Conservation (phyloP, 345 rosid species). For the Dipteronia dyeriana region DNA sequence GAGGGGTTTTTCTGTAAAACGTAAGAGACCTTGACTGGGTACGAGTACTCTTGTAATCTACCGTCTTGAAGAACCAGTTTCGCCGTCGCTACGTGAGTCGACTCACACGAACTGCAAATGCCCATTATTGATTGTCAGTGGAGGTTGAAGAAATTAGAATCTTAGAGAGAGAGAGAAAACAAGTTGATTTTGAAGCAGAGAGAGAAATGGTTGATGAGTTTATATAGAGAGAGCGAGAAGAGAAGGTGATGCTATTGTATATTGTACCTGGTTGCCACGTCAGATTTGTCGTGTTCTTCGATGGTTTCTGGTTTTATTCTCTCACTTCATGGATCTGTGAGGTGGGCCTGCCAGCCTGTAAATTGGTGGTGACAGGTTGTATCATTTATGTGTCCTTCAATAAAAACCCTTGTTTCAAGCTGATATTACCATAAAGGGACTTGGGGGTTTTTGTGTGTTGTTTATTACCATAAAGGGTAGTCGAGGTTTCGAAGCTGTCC, state of each 20-base stretch:
- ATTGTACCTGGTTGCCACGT: slow-evolving; percentile 44
- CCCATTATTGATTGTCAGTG: slow-evolving; percentile 50
- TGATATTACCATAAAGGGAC: slow-evolving; percentile 40
- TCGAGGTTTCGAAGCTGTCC: too few relatives aligned
- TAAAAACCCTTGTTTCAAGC: slow-evolving; percentile 22
- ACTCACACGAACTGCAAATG: slow-evolving; percentile 78
- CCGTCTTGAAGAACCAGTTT: slow-evolving; percentile 85
- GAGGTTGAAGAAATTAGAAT: not conserved
- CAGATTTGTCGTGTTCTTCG: slow-evolving; percentile 36
- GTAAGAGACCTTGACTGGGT: slow-evolving; percentile 74
- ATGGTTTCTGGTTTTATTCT: not conserved
- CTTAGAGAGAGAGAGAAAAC: too few relatives aligned
- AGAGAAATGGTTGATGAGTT: slow-evolving; percentile 16
- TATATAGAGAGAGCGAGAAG: not conserved
- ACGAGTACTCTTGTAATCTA: slow-evolving; percentile 67
- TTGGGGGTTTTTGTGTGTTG: too few relatives aligned
- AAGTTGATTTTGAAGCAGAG: slow-evolving; percentile 8
- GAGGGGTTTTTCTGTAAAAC: slow-evolving; percentile 58
- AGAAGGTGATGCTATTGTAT: not conserved
- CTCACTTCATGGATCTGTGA: slow-evolving; percentile 10
- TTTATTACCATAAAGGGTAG: too few relatives aligned
- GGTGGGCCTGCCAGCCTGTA: slow-evolving; percentile 64
- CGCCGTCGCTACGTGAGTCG: slow-evolving; percentile 68
- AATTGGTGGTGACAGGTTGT: slow-evolving; percentile 57
- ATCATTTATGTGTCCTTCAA: slow-evolving; percentile 5